Conservation (phyloP, 352 stramenopile species). For the Plasmopara muralis region DNA sequence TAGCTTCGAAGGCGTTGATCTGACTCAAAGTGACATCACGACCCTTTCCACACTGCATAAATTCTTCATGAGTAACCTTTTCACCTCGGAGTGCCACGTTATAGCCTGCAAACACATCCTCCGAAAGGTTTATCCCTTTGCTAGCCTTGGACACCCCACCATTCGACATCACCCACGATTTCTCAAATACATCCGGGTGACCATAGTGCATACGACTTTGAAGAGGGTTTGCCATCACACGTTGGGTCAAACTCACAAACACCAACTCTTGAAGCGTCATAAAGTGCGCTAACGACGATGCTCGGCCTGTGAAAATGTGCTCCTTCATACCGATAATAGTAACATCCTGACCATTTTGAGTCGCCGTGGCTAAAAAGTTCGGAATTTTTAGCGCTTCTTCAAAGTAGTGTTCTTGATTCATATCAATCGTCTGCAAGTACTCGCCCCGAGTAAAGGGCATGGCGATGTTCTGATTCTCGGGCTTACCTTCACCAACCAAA, state of each 20-base stretch:
- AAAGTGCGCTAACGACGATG: slow-evolving; percentile 78
- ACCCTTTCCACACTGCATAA: slow-evolving; percentile 85
- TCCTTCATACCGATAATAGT: slow-evolving; percentile 87
- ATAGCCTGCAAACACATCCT: slow-evolving; percentile 87
- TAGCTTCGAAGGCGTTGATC: slow-evolving; percentile 84
- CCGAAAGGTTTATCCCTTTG: slow-evolving; percentile 85
- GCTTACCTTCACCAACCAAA: slow-evolving; percentile 79
- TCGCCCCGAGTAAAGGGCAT: slow-evolving; percentile 82
- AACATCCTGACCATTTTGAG: slow-evolving; percentile 52
- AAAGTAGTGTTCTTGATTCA: slow-evolving; percentile 89
- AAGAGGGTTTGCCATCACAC: slow-evolving; percentile 71
- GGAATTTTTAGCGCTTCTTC: slow-evolving; percentile 87
- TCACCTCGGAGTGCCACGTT: slow-evolving; percentile 74
- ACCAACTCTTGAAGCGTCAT: slow-evolving; percentile 86
- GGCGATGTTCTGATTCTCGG: slow-evolving; percentile 85
- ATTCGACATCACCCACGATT: slow-evolving; percentile 81
- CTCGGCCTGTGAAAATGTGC: slow-evolving; percentile 84
- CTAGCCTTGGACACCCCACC: slow-evolving; percentile 82
- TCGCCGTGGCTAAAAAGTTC: slow-evolving; percentile 79
- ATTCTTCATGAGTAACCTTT: slow-evolving; percentile 75
- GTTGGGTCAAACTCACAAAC: slow-evolving; percentile 83
- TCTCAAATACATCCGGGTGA: slow-evolving; percentile 86
- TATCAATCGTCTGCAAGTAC: slow-evolving; percentile 87
- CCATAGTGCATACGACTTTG: slow-evolving; percentile 83
- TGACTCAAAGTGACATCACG: slow-evolving; percentile 85